phyloP scores from a whole-genome alignment of 768 basidiomycete species.

The Trametes sanguinea region DNA sequence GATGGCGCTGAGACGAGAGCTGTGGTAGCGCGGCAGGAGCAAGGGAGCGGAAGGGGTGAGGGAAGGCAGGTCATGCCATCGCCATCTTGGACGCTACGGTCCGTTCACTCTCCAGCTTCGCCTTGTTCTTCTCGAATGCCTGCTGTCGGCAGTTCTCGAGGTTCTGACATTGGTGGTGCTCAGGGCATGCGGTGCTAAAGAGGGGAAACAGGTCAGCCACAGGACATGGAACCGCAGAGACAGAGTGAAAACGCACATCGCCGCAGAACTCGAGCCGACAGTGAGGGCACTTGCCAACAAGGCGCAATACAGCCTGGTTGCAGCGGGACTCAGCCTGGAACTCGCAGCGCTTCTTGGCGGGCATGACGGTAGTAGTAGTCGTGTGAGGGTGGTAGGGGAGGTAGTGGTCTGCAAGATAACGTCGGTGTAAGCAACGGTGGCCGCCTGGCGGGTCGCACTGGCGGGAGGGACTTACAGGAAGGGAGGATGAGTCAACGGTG shows the following conservation, averaged over 20 bases:
- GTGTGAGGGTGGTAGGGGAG: slow-evolving; percentile 21
- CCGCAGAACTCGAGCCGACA: slow-evolving; percentile 80
- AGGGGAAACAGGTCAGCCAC: slow-evolving; percentile 25
- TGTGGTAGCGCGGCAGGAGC: slow-evolving; percentile 2
- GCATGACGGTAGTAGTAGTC: slow-evolving; percentile 48
- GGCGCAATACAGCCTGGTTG: slow-evolving; percentile 76
- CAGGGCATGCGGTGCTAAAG: slow-evolving; percentile 82
- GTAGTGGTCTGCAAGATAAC: not conserved
- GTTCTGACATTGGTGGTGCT: slow-evolving; percentile 83
- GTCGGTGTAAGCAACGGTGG: not conserved
- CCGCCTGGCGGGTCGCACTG: not conserved
- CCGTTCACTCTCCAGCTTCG: slow-evolving; percentile 83
- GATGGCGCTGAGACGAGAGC: slow-evolving; percentile 15
- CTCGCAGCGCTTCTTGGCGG: slow-evolving; percentile 88
- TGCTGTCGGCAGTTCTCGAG: slow-evolving; percentile 84
- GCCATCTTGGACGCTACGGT: slow-evolving; percentile 88
- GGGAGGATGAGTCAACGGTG: slow-evolving; percentile 15
- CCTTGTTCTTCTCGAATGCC: slow-evolving; percentile 88
- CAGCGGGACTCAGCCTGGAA: slow-evolving; percentile 60
- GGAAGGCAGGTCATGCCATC: slow-evolving; percentile 51
- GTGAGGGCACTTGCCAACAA: slow-evolving; percentile 84
- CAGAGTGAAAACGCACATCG: slow-evolving; percentile 49
- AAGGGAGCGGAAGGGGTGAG: slow-evolving; percentile 15
- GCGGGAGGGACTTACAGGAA: slow-evolving; percentile 5
- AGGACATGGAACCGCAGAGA: not conserved